Evolutionary conservation across 2,329 filamentous ascomycete genomes (phyloP), one percentile per base, ranked within the genome.

Genomic region (Trichoderma sp.): DNA sequence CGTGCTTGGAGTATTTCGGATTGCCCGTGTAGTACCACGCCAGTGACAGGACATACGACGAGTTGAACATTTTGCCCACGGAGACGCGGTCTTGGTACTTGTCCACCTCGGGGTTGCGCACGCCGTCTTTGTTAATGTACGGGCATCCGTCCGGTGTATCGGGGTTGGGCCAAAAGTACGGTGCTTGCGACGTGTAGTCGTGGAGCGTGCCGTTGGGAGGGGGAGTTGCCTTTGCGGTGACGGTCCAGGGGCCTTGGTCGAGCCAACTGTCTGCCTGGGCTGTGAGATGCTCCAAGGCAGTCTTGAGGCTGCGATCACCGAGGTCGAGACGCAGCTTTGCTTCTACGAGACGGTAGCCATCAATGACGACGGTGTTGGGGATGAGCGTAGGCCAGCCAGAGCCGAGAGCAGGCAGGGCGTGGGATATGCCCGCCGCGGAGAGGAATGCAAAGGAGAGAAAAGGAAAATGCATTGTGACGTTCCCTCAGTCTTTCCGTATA

Each of bases 21-120:
- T 74, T 57, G n/a, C 68, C 74, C 4, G 75, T 77, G 62, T 77
- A 77, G 49, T 72, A 76, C 72, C 74, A 76, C 5, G 75, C 75
- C 11, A 77, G 72, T 4, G 71, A 68, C 4, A 77, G 69, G 21
- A 72, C 71, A 37, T 74, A 75, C 16, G 69, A 66, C 35, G 75
- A 72, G 64, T 74, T 73, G 59, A 76, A 76, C 70, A 76, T 73
- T 13, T 71, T 70, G n/a, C 72, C 71, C 14, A 74, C 67, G 11
- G 71, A 71, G 0, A 71, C 69, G 2, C 74, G 71, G 68, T 77
- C 75, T 21, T 67, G 65, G 49, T 72, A 72, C 59, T 69, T 58
- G 66, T 72, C 61, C 13, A 74, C 74, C 31, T 74, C 74, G 13
- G 75, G 75, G 61, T 77, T 77, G n/a, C 73, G 71, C 13, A 71